Evolutionary conservation across 2,329 filamentous ascomycete genomes (phyloP), one percentile per base, ranked within the genome.

Genomic region (Alternaria brassicae): DNA sequence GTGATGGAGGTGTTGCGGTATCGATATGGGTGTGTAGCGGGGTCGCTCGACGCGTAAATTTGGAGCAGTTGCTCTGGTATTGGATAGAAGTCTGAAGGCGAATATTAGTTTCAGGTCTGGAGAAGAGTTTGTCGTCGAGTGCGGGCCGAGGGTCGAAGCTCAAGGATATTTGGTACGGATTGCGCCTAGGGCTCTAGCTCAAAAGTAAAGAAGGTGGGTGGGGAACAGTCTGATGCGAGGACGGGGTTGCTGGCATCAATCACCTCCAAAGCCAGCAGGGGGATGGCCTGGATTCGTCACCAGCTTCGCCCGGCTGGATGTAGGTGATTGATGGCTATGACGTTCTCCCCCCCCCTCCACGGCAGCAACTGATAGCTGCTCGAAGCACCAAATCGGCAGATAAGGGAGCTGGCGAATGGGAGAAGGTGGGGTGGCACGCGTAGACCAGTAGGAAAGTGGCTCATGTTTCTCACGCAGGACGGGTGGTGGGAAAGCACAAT

Each of bases 371-470:
- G 72, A 72, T 74, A 70, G 65, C 67, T 69, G 63, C 58, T 62
- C 57, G 53, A 60, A 58, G 67, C 62, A 68, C 62, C 58, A 48
- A 58, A 52, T 51, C 49, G 53, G 56, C 66, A 73, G 75, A 77
- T 77, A 77, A 77, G 73, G 61, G 40, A 53, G 48, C 55, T 27
- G 69, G 65, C 74, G 72, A 76, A 77, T 76, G 63, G 66, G 67
- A 67, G 58, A 57, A 58, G 63, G 73, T 71, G 72, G 73, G 73
- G 69, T 68, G 58, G 55, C 51, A 55, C 50, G 51, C 52, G 58
- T 40, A 56, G 42, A 19, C 49, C 47, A 48, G 58, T 42, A 61
- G 40, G 50, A 59, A 37, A 61, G 63, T 66, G 65, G 72, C 65
- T 67, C 68, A 68, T 65, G 57, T 51, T 54, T 61, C 58, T 70